Evolutionary conservation across 441 rosid genomes (phyloP), one percentile per base, ranked within the genome.

Genomic region (Erodium moschatum): DNA sequence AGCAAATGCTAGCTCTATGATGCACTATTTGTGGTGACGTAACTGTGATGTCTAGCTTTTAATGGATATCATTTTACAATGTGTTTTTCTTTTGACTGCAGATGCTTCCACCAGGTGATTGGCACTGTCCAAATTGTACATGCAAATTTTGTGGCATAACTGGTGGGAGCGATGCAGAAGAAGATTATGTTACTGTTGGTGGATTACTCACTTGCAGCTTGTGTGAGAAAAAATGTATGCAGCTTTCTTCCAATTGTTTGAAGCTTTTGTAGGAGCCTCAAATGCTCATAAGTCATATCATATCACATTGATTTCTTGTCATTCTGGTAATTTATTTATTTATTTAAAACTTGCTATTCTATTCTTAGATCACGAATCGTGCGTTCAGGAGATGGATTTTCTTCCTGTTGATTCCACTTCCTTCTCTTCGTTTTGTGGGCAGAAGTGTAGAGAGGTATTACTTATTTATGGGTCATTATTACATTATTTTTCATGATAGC

Each of bases 81-180:
- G 48, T 0, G 10, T 8, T 42, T 42, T 42, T 70, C 71, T 64
- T 74, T 66, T 70, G 58, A 44, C 80, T 81, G 75, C 89, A 94
- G 98, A 80, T 80, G 85, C 89, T 89, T 69, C 98, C 98, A 12
- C 74, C 70, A 13, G 97, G 93, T 20, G 96, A 94, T 69, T 94
- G 98, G 98, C 90, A 86, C 76, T 94, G 98, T 74, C 96, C 97
- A 70, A 85, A 88, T 67, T 94, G 98, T 77, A 88, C 87, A 6
- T 94, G 98, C 87, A 91, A 87, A 80, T 86, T 85, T 78, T 94
- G 97, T 75, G 84, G 87, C 70, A 67, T 70, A 66, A 95, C 84
- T 31, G 80, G 74, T 70, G 74, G 74, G 24, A 68, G 81, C 69
- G 56, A 73, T 81, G 71, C 58, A 64, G 67, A 79, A 73, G 84